phyloP scores from a whole-genome alignment of 768 basidiomycete species.

The Russula sp. region DNA sequence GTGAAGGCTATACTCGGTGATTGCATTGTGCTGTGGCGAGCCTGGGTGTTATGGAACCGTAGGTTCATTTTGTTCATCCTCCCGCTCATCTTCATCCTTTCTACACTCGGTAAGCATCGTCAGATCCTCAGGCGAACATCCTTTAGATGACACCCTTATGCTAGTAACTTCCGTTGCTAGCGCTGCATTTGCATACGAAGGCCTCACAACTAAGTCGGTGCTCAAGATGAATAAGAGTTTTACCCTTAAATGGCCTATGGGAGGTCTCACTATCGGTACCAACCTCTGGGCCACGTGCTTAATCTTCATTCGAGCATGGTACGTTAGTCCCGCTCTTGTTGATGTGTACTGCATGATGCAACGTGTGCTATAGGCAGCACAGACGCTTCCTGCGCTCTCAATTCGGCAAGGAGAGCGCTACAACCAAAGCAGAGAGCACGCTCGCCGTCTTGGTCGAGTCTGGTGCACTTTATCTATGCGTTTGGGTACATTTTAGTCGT shows the following conservation, averaged over 20 bases:
- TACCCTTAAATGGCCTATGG: not conserved
- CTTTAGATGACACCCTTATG: not conserved
- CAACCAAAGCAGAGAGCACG: not conserved
- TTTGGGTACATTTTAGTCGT: not conserved
- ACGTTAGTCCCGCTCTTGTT: not conserved
- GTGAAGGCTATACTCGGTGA: constrained; percentile 4
- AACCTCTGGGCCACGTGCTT: constrained; percentile 17
- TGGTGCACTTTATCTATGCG: constrained; percentile 6
- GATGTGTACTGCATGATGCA: not conserved
- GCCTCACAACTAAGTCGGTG: not conserved
- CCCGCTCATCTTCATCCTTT: not conserved
- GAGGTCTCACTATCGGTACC: constrained; percentile 2
- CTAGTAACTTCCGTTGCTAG: constrained; percentile 1
- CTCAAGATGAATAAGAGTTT: not conserved
- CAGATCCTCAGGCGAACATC: not conserved
- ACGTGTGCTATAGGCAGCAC: not conserved
- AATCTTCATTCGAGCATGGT: constrained; percentile 13
- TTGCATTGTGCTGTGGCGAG: constrained; percentile 18
- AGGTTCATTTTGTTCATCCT: not conserved
- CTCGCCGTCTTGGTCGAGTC: constrained; percentile 13
- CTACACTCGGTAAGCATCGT: constrained; percentile 5
- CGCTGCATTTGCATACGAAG: not conserved
- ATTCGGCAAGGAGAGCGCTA: not conserved
- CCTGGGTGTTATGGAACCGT: constrained; percentile 10
- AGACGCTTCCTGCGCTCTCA: not conserved